These are phyloP conservation scores for Xylariaceae sp. DNA, from an alignment of 2,329 filamentous ascomycete genomes.

Conservation along the genomic window DNA sequence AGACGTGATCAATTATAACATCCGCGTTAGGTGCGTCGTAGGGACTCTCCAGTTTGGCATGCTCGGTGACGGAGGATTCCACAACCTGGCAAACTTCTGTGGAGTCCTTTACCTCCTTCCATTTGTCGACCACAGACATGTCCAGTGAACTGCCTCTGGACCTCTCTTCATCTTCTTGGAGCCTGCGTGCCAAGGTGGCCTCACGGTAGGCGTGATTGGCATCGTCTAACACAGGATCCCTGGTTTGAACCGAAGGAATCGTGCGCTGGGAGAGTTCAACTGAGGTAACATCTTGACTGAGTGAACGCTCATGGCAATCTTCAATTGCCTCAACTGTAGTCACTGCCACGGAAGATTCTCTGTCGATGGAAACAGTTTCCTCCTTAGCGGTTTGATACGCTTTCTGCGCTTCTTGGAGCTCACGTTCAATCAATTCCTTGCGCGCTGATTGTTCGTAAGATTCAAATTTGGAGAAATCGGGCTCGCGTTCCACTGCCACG, in stretches of 20 bases:
- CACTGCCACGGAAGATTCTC: slow-evolving; percentile 44
- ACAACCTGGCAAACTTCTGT: slow-evolving; percentile 42
- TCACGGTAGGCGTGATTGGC: slow-evolving; percentile 56
- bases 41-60: slow-evolving; percentile 40
- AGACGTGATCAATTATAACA: slow-evolving; percentile 54
- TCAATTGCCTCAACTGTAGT: slow-evolving; percentile 39
- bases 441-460: slow-evolving; percentile 40
- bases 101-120: slow-evolving; percentile 38
- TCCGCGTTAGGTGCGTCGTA: slow-evolving; percentile 60
- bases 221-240: slow-evolving; percentile 49
- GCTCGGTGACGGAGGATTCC: slow-evolving; percentile 47
- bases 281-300: slow-evolving; percentile 32
- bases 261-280: slow-evolving; percentile 34
- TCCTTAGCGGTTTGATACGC: slow-evolving; percentile 44
- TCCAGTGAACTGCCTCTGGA: slow-evolving; percentile 49
- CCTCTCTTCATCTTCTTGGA: slow-evolving; percentile 49
- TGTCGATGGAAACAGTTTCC: slow-evolving; percentile 44
- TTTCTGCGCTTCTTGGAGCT: slow-evolving; percentile 40
- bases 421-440: slow-evolving; percentile 46
- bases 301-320: slow-evolving; percentile 31
- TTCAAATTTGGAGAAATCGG: slow-evolving; percentile 39
- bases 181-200: slow-evolving; percentile 47
- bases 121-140: slow-evolving; percentile 52
- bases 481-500: slow-evolving; percentile 50
- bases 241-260: slow-evolving; percentile 26